Base-by-base conservation (phyloP, 1,284 basidiomycete genomes). In the Stygiomarasmius scandens region DNA sequence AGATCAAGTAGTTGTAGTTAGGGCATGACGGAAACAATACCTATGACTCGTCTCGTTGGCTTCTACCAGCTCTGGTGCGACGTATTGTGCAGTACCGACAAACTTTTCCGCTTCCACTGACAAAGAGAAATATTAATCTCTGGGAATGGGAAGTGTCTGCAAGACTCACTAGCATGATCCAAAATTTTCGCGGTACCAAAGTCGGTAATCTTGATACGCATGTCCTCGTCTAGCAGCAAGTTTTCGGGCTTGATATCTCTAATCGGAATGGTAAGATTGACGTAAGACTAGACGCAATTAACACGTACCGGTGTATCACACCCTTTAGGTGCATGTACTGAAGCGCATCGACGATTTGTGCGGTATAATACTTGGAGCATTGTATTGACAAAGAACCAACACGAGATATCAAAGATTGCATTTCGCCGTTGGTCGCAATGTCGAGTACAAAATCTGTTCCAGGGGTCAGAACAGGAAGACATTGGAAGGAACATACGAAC, bases 61-160 rank as follows among this genome's bases (percentile, higher is more conserved):
- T 56, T 89, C 85, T 20, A 99, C 77, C 10, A 99, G 80, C 73
- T 99, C 96, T 0, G 96, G 96, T 10, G 92, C 90, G 58, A 98
- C 92, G 69, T 98, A 99, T 66, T 98, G 95, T 0, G 96, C 94
- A 1, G 96, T 97, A 10, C 96, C 96, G 22, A 99, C 97, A 73
- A 97, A 99, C 61, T 85, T 87, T 11, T 89, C 80, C 23, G 80
- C 76, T 64, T 83, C 77, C 54, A 72, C 81, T 82, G 63, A 4
- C 29, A 57, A 27, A 38, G 32, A 4, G 27, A 62, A 59, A 65
- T 64, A 52, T 59, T 20, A 25, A 61, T 60, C 22, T n/a, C 29
- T 38, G 20, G 46, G 49, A 61, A 61, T 20, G 58, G 46, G 58
- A 43, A 36, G 61, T 55, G 52, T 63, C 59, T 32, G n/a, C n/a